Evolutionary conservation across 768 basidiomycete genomes (phyloP).

Genomic region (Boletus vermiculosoides): DNA sequence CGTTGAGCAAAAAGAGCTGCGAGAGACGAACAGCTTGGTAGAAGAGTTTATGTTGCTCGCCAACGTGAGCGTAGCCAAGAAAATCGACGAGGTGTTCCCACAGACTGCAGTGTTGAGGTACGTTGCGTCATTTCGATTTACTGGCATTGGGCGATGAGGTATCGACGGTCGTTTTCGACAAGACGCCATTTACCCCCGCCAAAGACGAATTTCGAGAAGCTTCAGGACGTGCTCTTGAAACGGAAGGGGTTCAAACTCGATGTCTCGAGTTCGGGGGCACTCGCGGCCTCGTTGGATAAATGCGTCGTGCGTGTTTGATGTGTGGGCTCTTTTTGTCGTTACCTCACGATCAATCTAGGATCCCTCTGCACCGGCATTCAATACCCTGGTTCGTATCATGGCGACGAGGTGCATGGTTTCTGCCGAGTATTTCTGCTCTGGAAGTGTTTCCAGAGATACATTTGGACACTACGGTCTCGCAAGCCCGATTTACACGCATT

Average conservation of each 20-base stretch:
- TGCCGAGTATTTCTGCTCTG: constrained; percentile 97
- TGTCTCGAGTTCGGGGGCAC: constrained; percentile 85
- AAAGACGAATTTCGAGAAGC: constrained; percentile 88
- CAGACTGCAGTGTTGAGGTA: constrained; percentile 91
- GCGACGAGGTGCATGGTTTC: constrained; percentile 98
- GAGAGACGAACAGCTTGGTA: constrained; percentile 93
- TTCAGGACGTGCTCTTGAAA: constrained; percentile 89
- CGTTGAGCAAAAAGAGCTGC: constrained; percentile 90
- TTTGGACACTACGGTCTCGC: constrained; percentile 99
- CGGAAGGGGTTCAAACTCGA: constrained; percentile 81
- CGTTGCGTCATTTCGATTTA: background rate
- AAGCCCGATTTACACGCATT: constrained; percentile 95
- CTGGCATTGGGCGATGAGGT: constrained; percentile 13
- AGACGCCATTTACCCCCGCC: constrained; percentile 94
- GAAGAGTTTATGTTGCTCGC: constrained; percentile 99
- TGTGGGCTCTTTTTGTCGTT: background rate
- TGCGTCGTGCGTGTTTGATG: constrained; percentile 63
- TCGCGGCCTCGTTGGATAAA: constrained; percentile 83
- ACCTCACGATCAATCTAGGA: constrained; percentile 50
- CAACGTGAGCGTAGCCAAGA: constrained; percentile 88
- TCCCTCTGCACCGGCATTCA: constrained; percentile 82
- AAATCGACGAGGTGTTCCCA: constrained; percentile 93
- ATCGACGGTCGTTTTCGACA: background rate
- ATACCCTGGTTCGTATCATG: constrained; percentile 98
- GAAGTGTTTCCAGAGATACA: constrained; percentile 86